Evolutionary conservation across 441 rosid genomes (phyloP).

Genomic region (Gossypium schwendimanii): DNA sequence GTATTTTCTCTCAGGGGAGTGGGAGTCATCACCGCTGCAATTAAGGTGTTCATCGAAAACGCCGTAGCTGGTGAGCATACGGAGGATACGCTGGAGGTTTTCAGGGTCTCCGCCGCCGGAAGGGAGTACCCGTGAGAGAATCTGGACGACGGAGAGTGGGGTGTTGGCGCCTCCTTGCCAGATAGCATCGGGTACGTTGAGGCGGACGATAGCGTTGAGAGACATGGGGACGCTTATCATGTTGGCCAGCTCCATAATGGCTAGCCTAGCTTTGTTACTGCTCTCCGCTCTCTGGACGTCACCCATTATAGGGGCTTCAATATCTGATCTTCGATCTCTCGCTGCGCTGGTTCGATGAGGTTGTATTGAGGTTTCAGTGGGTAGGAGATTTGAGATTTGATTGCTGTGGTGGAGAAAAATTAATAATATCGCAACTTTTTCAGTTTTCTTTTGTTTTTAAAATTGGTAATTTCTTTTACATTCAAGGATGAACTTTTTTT

Average conservation of each 20-base stretch:
- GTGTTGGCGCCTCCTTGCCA: constrained; percentile 70
- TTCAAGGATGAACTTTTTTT: no score
- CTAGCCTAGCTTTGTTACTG: constrained; percentile 52
- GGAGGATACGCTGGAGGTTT: constrained; percentile 75
- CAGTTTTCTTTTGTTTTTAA: no score
- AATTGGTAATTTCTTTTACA: no score
- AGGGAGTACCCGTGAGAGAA: constrained; percentile 40
- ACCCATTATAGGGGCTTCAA: neutral
- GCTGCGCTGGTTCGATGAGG: neutral
- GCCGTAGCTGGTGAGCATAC: constrained; percentile 71
- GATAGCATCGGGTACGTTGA: constrained; percentile 71
- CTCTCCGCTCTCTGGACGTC: constrained; percentile 23
- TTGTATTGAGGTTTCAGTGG: no score
- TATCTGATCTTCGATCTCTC: neutral
- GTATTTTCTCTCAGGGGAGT: constrained; percentile 36
- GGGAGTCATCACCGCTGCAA: neutral
- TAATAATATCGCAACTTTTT: no score
- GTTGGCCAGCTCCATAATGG: constrained; percentile 72
- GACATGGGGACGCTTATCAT: constrained; percentile 93
- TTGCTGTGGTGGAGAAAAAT: neutral
- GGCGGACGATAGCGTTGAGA: constrained; percentile 60
- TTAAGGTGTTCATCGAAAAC: constrained; percentile 58
- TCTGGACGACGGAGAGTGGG: constrained; percentile 67
- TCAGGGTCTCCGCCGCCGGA: constrained; percentile 31
- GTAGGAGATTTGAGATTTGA: neutral